phyloP scores from a whole-genome alignment of 225 moss, liverwort and hornwort species.

The Asterella californica region DNA sequence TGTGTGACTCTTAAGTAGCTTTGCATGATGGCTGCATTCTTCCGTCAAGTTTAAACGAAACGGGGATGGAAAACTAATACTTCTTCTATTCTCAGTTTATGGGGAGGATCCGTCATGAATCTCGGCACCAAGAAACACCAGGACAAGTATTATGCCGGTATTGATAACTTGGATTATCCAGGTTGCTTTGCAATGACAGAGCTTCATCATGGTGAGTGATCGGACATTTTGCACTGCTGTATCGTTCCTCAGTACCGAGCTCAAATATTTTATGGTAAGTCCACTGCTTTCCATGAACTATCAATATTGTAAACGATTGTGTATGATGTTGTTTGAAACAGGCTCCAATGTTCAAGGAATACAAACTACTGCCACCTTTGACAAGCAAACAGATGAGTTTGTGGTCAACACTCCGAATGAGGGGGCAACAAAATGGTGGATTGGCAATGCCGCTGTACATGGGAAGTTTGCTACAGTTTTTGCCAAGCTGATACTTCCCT shows the following conservation, averaged over 20 bases:
- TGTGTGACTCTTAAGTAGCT: too few species aligned
- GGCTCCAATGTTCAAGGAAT: slow-evolving; percentile 90
- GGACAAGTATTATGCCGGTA: slow-evolving; percentile 69
- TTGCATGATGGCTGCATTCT: too few species aligned
- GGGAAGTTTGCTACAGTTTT: slow-evolving; percentile 84
- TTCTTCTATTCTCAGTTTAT: slow-evolving; percentile 48
- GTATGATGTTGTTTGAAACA: slow-evolving; percentile 8
- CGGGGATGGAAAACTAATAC: background rate
- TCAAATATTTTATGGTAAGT: background rate
- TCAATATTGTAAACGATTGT: background rate
- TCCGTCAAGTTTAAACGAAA: too few species aligned
- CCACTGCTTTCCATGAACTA: background rate
- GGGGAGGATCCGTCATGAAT: slow-evolving; percentile 75
- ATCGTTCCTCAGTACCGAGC: background rate
- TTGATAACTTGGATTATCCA: slow-evolving; percentile 62
- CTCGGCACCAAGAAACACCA: slow-evolving; percentile 74
- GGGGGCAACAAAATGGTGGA: slow-evolving; percentile 86
- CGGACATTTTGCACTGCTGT: background rate
- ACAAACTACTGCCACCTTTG: slow-evolving; percentile 76
- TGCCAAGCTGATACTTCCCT: slow-evolving; percentile 66
- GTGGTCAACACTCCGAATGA: slow-evolving; percentile 71
- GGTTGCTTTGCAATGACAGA: slow-evolving; percentile 93
- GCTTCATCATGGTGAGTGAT: slow-evolving; percentile 68
- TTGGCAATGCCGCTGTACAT: slow-evolving; percentile 80
- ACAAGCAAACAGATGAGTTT: slow-evolving; percentile 65